Conservation (phyloP, 106 monocot species). For the Dendrobium nobile region DNA sequence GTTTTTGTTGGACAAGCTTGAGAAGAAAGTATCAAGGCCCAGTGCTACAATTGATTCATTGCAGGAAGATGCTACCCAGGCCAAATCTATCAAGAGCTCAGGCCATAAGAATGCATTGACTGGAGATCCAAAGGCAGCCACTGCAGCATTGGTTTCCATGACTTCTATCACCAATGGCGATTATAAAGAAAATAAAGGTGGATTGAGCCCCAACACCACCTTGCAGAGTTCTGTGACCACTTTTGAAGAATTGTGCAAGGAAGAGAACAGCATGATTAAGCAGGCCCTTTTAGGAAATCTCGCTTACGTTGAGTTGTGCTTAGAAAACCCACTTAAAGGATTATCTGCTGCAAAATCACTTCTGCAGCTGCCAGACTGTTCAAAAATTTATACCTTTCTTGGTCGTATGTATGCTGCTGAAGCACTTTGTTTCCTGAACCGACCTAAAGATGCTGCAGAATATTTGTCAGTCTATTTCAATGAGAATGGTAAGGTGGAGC, state of each 20-base stretch:
- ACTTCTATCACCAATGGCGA: slow-evolving; percentile 28
- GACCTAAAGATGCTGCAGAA: slow-evolving; percentile 68
- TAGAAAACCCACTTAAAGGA: slow-evolving; percentile 57
- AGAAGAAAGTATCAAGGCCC: slow-evolving; percentile 14
- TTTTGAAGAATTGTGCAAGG: slow-evolving; percentile 48
- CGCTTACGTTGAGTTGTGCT: slow-evolving; percentile 67
- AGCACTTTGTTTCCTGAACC: slow-evolving; percentile 70
- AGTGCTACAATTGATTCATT: neutral
- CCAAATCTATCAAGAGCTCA: slow-evolving; percentile 14
- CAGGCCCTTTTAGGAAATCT: slow-evolving; percentile 68
- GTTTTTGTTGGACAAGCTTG: slow-evolving; percentile 42
- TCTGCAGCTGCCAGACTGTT: slow-evolving; percentile 50
- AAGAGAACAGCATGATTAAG: slow-evolving; percentile 53
- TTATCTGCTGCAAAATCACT: slow-evolving; percentile 45
- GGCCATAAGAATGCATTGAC: slow-evolving; percentile 14
- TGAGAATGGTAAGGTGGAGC: slow-evolving; percentile 15
- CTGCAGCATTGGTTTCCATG: slow-evolving; percentile 5
- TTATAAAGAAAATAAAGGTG: slow-evolving; percentile 39
- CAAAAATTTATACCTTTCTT: slow-evolving; percentile 60
- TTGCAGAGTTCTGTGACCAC: slow-evolving; percentile 39
- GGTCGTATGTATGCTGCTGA: slow-evolving; percentile 81
- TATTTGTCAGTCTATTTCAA: slow-evolving; percentile 40
- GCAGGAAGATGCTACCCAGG: slow-evolving; percentile 16
- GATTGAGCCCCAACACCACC: slow-evolving; percentile 17
- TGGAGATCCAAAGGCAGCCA: slow-evolving; percentile 34